Evolutionary conservation across 352 stramenopile genomes (phyloP).

Genomic region (Globisporangium spinosum): DNA sequence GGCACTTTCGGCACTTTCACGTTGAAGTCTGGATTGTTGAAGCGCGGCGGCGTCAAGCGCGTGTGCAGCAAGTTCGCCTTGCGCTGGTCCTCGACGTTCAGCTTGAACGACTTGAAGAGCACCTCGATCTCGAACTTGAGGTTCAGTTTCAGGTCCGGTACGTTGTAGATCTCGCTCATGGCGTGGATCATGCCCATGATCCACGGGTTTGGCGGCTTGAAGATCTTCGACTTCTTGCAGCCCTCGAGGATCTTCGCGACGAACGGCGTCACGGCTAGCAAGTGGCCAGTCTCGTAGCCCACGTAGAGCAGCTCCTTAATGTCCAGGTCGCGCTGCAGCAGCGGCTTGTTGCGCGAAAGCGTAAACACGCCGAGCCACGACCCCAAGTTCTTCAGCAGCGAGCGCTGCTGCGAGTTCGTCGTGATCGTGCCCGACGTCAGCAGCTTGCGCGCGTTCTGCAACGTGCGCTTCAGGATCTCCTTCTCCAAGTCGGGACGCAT

Average conservation of each 20-base stretch:
- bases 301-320: constrained; percentile 98
- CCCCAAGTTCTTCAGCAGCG: constrained; percentile 97
- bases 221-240: constrained; percentile 96
- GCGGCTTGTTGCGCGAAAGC: constrained; percentile 95
- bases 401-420: constrained; percentile 96
- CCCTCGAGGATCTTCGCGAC: constrained; percentile 98
- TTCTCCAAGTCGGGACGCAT: constrained; percentile 90
- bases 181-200: constrained; percentile 98
- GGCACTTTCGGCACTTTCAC: constrained; percentile 84
- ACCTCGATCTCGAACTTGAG: constrained; percentile 99
- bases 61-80: constrained; percentile 90
- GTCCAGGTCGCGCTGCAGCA: constrained; percentile 97
- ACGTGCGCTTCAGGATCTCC: constrained; percentile 93
- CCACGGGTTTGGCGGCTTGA: constrained; percentile 98
- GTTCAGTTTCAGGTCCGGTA: constrained; percentile 99
- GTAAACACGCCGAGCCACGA: constrained; percentile 99
- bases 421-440: constrained; percentile 97
- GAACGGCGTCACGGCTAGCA: constrained; percentile 98
- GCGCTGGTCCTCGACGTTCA: constrained; percentile 96
- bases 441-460: constrained; percentile 95
- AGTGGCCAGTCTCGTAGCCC: constrained; percentile 92
- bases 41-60: constrained; percentile 88
- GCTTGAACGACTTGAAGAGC: constrained; percentile 98
- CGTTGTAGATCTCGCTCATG: constrained; percentile 97
- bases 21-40: constrained; percentile 98